Base-by-base conservation (phyloP, 441 rosid genomes). In the Mallotus japonicus region DNA sequence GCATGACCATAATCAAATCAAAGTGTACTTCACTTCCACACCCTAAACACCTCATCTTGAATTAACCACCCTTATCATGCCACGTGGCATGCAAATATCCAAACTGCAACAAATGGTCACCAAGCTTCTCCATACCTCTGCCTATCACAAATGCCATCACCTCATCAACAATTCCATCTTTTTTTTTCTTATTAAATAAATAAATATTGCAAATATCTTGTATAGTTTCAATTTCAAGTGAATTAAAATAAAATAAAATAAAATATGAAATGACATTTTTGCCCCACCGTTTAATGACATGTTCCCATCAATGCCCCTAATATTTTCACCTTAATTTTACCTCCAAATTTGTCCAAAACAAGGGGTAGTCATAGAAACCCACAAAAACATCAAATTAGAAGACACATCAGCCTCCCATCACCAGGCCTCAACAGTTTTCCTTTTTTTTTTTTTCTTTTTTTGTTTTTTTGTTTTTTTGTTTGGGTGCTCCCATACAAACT, bases 21-120 rank as follows among this genome's bases (percentile, higher is more conserved):
- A 49, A 10, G 15, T 9, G 3, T 0, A 1, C 1, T 14, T 15
- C 57, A 53, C 20, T 72, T 81, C 82, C 81, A 67, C 83, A 80
- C 93, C 91, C 80, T 77, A 84, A 83, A 79, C 73, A 67, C 86
- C 86, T 84, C 82, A 90, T 90, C 96, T 76, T 63, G 62, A 85
- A 67, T 5, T 62, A 57, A 16, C 86, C 92, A 84, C 62, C 63
- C 62, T 6, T n/a, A 15, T 6, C 8, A 1, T 22, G 78, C 90
- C 94, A 90, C 87, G 88, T 90, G 88, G 68, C 82, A 54, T 7
- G 19, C 56, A 62, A 74, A 81, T 88, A 87, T 85, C 95, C 90
- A 73, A 70, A 83, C 70, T 5, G 10, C 72, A 66, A 74, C 51
- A n/a, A 82, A 75, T 60, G 46, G 76, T 82, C 83, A 75, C 94